Conservation (phyloP, 441 rosid genomes). For the Pelargonium myrrhifolium region DNA sequence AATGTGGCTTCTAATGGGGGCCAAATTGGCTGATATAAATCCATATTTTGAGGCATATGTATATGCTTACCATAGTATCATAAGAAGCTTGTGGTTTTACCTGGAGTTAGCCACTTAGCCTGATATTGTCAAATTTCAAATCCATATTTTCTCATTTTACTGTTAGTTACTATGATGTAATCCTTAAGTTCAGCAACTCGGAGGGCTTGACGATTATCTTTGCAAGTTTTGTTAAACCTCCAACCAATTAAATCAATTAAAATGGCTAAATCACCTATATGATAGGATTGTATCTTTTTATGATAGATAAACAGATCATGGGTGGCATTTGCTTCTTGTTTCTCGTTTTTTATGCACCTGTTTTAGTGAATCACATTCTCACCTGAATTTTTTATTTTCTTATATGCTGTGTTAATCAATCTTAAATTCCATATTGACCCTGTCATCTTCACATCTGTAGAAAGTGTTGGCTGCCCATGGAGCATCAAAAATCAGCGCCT, state of each 20-base stretch:
- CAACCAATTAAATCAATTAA: background rate
- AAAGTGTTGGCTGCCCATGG: conserved; percentile 81
- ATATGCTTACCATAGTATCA: background rate
- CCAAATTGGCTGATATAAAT: background rate
- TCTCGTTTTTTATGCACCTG: background rate
- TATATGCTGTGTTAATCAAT: background rate
- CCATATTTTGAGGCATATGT: background rate
- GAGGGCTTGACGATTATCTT: background rate
- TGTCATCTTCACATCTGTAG: conserved; percentile 27
- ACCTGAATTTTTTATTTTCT: background rate
- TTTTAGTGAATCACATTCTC: too few relatives aligned
- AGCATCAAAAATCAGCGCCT: conserved; percentile 92
- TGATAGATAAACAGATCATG: background rate
- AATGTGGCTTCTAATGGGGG: background rate
- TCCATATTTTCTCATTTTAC: too few relatives aligned
- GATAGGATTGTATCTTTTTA: background rate
- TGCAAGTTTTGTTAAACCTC: background rate
- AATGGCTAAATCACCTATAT: background rate
- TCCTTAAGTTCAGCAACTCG: background rate
- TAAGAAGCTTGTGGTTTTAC: background rate
- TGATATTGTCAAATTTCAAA: background rate
- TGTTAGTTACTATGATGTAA: background rate
- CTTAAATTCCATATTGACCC: background rate
- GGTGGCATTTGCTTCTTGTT: background rate
- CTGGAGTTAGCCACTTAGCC: background rate